Conservation (phyloP, 2,329 filamentous ascomycete species). For the Aspergillus oerlinghausenensis region DNA sequence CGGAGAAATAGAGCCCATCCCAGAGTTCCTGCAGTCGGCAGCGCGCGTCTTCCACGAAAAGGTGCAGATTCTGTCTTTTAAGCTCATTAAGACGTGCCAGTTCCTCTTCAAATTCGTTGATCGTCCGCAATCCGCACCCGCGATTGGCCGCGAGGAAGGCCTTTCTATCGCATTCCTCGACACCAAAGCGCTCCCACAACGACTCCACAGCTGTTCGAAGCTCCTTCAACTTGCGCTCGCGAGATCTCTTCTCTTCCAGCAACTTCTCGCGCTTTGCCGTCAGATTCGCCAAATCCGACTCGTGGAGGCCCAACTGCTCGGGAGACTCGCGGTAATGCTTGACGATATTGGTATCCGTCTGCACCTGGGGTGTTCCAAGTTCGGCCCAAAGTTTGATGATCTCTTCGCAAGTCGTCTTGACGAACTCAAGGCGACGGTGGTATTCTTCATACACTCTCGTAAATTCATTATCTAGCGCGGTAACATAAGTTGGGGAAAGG, state of each 20-base stretch:
- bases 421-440: slow-evolving; percentile 70
- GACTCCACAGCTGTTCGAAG: slow-evolving; percentile 73
- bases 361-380: slow-evolving; percentile 86
- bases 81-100: slow-evolving; percentile 80
- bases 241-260: slow-evolving; percentile 78
- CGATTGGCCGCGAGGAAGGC: slow-evolving; percentile 81
- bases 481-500: slow-evolving; percentile 83
- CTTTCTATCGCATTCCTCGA: slow-evolving; percentile 79
- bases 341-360: slow-evolving; percentile 82
- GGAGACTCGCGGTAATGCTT: slow-evolving; percentile 85
- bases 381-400: slow-evolving; percentile 96
- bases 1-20: slow-evolving; percentile 89
- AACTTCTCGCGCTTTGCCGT: slow-evolving; percentile 74
- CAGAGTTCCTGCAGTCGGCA: slow-evolving; percentile 89
- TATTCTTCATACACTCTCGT: slow-evolving; percentile 96
- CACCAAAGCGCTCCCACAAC: slow-evolving; percentile 81
- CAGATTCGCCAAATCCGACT: slow-evolving; percentile 74
- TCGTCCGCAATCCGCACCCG: slow-evolving; percentile 83
- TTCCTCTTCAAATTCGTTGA: slow-evolving; percentile 96
- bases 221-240: slow-evolving; percentile 73
- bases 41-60: slow-evolving; percentile 93
- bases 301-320: slow-evolving; percentile 88
- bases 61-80: slow-evolving; percentile 88
- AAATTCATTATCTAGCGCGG: slow-evolving; percentile 83
- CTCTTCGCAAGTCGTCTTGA: slow-evolving; percentile 71